Evolutionary conservation across 352 stramenopile species (phyloP).

Genomic region (Peronospora farinosa): DNA sequence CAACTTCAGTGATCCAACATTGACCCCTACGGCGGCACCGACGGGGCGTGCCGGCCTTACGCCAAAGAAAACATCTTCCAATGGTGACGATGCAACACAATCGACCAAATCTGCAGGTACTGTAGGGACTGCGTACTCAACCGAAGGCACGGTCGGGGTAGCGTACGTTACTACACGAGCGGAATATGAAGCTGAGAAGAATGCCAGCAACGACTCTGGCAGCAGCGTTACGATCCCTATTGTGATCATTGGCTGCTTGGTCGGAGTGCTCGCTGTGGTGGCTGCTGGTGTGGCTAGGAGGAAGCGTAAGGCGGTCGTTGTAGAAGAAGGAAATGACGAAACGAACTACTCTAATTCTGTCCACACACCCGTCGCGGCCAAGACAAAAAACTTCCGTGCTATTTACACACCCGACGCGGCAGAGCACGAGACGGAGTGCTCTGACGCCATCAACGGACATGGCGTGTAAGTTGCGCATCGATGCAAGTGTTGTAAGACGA

Average conservation of each 20-base stretch:
- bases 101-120: background rate
- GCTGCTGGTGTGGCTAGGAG: constrained; percentile 33
- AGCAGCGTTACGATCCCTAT: constrained; percentile 24
- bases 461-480: constrained; percentile 6
- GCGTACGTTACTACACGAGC: constrained; percentile 26
- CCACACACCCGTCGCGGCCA: background rate
- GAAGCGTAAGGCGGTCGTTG: constrained; percentile 29
- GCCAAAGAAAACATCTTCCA: constrained; percentile 5
- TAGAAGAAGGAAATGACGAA: constrained; percentile 3
- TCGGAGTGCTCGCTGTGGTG: constrained; percentile 35
- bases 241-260: constrained; percentile 32
- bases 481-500: constrained; percentile 6
- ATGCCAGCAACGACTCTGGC: constrained; percentile 5
- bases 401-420: constrained; percentile 10
- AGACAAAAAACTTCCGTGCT: constrained; percentile 14
- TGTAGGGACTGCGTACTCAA: constrained; percentile 14
- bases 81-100: background rate
- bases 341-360: constrained; percentile 28
- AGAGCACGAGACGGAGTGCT: constrained; percentile 8
- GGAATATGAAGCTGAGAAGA: constrained; percentile 24
- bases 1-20: constrained; percentile 16
- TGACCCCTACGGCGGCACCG: constrained; percentile 17
- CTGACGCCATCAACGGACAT: constrained; percentile 15
- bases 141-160: constrained; percentile 17
- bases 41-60: constrained; percentile 9